phyloP scores from a whole-genome alignment of 768 basidiomycete genomes.

The Macrolepiota fuliginosa region DNA sequence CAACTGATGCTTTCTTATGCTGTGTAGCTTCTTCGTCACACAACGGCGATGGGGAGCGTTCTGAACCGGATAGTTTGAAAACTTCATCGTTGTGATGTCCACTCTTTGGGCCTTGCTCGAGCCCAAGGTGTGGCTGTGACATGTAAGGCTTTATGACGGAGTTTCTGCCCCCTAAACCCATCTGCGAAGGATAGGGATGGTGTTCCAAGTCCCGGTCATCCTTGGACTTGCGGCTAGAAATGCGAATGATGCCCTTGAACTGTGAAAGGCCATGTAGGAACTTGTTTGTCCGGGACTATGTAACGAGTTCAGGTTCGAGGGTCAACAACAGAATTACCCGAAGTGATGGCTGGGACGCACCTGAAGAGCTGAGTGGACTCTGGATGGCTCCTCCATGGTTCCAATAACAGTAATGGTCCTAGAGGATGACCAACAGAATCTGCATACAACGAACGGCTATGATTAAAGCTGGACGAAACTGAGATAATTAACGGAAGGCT shows the following conservation, averaged over 20 bases:
- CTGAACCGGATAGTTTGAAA: conserved; percentile 21
- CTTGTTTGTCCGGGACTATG: conserved; percentile 30
- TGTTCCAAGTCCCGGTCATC: conserved; percentile 20
- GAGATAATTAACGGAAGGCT: not conserved
- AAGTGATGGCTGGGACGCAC: not conserved
- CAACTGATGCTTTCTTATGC: not conserved
- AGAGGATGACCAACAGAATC: not conserved
- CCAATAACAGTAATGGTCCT: not conserved
- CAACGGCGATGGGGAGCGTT: conserved; percentile 13
- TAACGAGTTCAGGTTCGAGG: not conserved
- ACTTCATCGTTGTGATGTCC: conserved; percentile 17
- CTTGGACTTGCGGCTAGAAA: conserved; percentile 24
- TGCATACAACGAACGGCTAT: not conserved
- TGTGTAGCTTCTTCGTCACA: conserved; percentile 9
- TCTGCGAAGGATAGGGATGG: conserved; percentile 17
- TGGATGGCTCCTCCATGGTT: conserved; percentile 10
- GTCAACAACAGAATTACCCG: not conserved
- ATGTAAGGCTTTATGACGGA: conserved; percentile 39
- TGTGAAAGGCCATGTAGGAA: conserved; percentile 38
- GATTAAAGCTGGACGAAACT: not conserved
- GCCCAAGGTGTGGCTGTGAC: conserved; percentile 40
- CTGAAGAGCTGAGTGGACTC: conserved; percentile 8
- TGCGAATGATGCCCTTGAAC: conserved; percentile 33
- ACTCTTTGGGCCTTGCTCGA: conserved; percentile 10
- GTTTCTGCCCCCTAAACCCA: conserved; percentile 4